phyloP scores from a whole-genome alignment of 1,284 basidiomycete species.

The Taiwanofungus camphoratus region DNA sequence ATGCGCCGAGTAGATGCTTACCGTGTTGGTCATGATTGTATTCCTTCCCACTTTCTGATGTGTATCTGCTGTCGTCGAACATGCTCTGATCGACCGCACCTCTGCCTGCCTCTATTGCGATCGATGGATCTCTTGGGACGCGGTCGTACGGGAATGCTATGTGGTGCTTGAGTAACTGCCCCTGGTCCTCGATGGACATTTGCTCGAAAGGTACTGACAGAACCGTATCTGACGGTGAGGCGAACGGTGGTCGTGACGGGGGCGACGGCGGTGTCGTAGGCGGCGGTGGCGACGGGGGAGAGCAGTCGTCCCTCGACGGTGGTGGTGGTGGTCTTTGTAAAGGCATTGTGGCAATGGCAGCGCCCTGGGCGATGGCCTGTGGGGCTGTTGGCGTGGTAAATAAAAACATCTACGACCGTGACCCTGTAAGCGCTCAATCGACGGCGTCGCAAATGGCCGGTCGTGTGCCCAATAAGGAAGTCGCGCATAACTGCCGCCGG shows the following conservation, averaged over 20 bases:
- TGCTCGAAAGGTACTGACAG: conserved; percentile 8
- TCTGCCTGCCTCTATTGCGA: background rate
- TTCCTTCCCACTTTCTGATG: no score
- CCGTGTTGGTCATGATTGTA: no score
- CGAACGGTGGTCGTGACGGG: conserved; percentile 4
- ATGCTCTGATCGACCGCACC: background rate
- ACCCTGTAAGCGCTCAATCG: no score
- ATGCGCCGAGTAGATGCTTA: no score
- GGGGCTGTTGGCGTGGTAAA: conserved; percentile 12
- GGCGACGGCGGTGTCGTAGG: conserved; percentile 5
- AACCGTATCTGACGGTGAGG: background rate
- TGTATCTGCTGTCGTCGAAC: background rate
- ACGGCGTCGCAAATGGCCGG: no score
- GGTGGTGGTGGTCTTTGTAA: conserved; percentile 18
- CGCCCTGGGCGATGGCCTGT: conserved; percentile 9
- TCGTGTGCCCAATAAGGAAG: no score
- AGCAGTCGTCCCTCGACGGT: conserved; percentile 5
- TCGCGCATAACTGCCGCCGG: no score
- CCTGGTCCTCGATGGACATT: conserved; percentile 7
- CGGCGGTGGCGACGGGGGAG: background rate
- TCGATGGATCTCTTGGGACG: background rate
- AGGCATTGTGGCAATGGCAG: conserved; percentile 16
- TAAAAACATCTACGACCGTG: no score
- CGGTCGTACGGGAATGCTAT: background rate
- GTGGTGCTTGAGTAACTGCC: background rate